These are phyloP conservation scores for Mariannaea sp. DNA, from an alignment of 2,329 filamentous ascomycete genomes.

Conservation along the genomic window DNA sequence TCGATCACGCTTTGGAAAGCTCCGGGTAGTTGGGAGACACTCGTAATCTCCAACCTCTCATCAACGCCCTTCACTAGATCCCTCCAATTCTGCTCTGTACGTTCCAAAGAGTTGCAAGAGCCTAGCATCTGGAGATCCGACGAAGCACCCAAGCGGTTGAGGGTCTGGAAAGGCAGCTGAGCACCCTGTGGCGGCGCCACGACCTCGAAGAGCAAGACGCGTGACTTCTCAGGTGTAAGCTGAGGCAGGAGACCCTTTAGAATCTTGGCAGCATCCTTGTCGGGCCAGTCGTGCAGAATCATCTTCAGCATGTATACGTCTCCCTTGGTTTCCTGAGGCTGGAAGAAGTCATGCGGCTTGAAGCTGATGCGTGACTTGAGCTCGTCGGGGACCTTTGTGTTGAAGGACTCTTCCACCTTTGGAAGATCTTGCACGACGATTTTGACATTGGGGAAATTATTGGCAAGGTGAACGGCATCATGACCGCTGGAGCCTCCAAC, in stretches of 20 bases:
- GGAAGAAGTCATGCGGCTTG: constrained; percentile 45
- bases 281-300: constrained; percentile 61
- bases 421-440: constrained; percentile 43
- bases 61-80: constrained; percentile 19
- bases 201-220: constrained; percentile 40
- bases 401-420: not conserved
- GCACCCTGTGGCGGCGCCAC: not conserved
- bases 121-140: constrained; percentile 27
- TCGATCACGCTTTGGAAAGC: constrained; percentile 15
- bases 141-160: not conserved
- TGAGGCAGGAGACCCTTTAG: constrained; percentile 48
- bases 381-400: constrained; percentile 24
- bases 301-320: constrained; percentile 58
- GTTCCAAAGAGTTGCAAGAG: constrained; percentile 47
- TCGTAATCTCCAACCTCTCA: constrained; percentile 20
- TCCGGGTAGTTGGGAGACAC: constrained; percentile 6
- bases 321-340: constrained; percentile 43
- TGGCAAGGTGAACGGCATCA: constrained; percentile 30
- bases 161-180: not conserved
- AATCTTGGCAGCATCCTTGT: constrained; percentile 47
- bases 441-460: constrained; percentile 31
- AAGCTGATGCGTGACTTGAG: constrained; percentile 43
- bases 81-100: constrained; percentile 20
- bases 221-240: constrained; percentile 50
- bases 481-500: constrained; percentile 37